Percentiles rank a stretch among this genome's conserved stretches.
Evolutionary conservation across 2,329 filamentous ascomycete genomes (phyloP).

Genomic region (Elsinoe perseae): DNA sequence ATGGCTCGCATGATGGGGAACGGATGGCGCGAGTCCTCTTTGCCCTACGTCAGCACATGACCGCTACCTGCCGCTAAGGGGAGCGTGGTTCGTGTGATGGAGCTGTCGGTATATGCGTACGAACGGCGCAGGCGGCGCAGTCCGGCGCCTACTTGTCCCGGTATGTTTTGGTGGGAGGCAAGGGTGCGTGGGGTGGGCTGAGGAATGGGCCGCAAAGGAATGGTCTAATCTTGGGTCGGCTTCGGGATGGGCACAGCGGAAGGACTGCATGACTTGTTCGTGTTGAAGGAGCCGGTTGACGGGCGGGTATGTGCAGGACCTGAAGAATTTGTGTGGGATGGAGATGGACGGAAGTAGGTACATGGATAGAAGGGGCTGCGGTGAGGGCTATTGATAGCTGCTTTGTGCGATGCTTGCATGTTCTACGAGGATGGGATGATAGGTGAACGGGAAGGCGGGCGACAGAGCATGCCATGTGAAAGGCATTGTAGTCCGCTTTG

Average conservation of each 20-base stretch:
- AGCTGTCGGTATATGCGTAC: not conserved
- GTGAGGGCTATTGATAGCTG: not conserved
- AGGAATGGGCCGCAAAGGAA: not conserved
- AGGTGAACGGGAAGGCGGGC: not conserved
- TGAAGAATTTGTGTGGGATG: not conserved
- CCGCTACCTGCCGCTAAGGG: no score
- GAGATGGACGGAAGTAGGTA: not conserved
- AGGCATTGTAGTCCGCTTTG: no score
- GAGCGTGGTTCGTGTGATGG: no score
- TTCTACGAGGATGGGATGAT: not conserved
- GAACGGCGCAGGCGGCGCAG: not conserved
- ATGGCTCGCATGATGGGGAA: no score
- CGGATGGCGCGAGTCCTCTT: no score
- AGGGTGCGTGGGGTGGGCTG: not conserved
- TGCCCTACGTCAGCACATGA: no score
- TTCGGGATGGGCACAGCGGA: no score
- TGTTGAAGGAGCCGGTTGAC: not conserved
- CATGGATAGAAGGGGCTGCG: not conserved
- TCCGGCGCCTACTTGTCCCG: not conserved
- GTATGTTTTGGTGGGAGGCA: no score
- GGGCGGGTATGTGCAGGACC: not conserved
- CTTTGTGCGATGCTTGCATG: no score
- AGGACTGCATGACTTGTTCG: not conserved
- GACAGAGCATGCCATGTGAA: no score
- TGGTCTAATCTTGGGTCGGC: slow-evolving; percentile 1